phyloP scores from a whole-genome alignment of 306 rosid genomes.

The Gastrolobium bilobum region DNA sequence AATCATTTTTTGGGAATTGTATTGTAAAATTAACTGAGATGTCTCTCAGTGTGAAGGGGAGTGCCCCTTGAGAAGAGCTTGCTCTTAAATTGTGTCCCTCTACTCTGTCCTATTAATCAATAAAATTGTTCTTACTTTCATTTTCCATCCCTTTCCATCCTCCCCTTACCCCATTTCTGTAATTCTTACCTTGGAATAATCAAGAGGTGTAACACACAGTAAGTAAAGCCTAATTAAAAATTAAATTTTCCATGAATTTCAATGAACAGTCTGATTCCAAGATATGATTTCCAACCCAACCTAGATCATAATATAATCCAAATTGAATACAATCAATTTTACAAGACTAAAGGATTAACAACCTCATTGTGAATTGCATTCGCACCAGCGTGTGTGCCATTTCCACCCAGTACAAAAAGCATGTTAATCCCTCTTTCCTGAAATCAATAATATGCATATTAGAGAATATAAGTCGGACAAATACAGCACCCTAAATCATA shows the following conservation, averaged over 20 bases:
- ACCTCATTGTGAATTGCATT: conserved; percentile 96
- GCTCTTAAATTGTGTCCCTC: too few species aligned
- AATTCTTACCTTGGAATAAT: too few species aligned
- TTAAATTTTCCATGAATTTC: conserved; percentile 13
- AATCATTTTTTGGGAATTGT: too few species aligned
- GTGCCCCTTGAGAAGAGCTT: too few species aligned
- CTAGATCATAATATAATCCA: conserved; percentile 25
- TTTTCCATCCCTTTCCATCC: too few species aligned
- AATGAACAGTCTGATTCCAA: conserved; percentile 27
- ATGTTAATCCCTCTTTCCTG: conserved; percentile 96
- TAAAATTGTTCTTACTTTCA: too few species aligned
- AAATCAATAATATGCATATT: conserved; percentile 46
- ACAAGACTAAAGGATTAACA: conserved; percentile 41
- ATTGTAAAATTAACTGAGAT: too few species aligned
- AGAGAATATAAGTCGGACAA: conserved; percentile 27
- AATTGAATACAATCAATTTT: conserved; percentile 32
- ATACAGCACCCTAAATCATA: conserved; percentile 3
- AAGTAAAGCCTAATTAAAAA: conserved; percentile 16
- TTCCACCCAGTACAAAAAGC: conserved; percentile 99
- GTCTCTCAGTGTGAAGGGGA: too few species aligned
- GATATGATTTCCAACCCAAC: conserved; percentile 10
- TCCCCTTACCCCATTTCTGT: too few species aligned
- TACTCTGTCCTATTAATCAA: too few species aligned
- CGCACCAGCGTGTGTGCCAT: conserved; percentile 99
- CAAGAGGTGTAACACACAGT: too few species aligned